A percentile compares a stretch with the other conserved stretches of the same genome.
Conservation (phyloP, 495 filamentous ascomycete species). For the Venustampulla echinocandica region DNA sequence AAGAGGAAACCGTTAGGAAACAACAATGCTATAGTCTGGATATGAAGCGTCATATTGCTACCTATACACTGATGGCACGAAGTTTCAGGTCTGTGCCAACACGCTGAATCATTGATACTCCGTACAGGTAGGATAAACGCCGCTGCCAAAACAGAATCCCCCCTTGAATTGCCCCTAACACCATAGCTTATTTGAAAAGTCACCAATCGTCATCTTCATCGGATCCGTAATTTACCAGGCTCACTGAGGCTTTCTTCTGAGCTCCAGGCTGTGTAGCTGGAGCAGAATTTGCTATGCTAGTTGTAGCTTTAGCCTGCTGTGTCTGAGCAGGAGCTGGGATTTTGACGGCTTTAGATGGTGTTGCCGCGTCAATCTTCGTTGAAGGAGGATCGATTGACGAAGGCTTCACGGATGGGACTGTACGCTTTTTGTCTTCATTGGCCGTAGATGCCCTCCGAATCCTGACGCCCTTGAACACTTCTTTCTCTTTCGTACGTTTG, state of each 20-base stretch:
- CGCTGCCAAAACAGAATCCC: too few relatives aligned
- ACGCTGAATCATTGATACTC: too few relatives aligned
- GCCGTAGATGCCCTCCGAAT: conserved; percentile 40
- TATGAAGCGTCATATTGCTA: too few relatives aligned
- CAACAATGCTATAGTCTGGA: too few relatives aligned
- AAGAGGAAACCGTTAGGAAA: too few relatives aligned
- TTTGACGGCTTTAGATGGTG: not conserved
- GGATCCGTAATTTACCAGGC: conserved; percentile 32
- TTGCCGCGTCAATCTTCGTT: not conserved
- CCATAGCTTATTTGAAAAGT: too few relatives aligned
- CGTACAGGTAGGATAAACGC: too few relatives aligned
- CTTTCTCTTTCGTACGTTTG: conserved; percentile 49
- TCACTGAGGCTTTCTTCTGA: too few relatives aligned
- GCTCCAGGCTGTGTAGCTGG: too few relatives aligned
- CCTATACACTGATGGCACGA: too few relatives aligned
- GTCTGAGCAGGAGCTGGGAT: not conserved
- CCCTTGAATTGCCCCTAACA: not conserved
- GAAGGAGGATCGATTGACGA: not conserved
- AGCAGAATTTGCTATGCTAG: not conserved
- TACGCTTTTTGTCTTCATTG: not conserved
- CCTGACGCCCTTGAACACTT: conserved; percentile 46
- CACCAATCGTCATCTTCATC: conserved; percentile 34
- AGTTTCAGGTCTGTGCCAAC: too few relatives aligned
- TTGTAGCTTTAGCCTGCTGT: not conserved
- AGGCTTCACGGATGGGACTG: not conserved